Base-by-base conservation (phyloP, 2,329 filamentous ascomycete species). In the Aspergillus unguis region DNA sequence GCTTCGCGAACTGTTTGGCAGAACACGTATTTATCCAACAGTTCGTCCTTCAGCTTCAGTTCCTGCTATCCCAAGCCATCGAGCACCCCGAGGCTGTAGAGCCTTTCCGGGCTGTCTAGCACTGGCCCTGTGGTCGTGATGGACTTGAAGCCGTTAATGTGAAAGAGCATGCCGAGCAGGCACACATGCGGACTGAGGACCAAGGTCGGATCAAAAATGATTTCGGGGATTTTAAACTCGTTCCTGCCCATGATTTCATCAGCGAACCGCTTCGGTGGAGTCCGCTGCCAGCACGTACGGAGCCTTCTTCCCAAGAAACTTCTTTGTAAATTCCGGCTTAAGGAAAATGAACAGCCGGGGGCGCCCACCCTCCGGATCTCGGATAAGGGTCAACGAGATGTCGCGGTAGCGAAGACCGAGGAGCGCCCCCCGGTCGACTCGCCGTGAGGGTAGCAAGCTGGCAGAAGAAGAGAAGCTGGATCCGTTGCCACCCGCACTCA, bases 121-220 rank as follows among this genome's bases (percentile, higher is more conserved):
- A 66, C 62, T 17, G 61, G 64, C 4, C 59, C 52, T 9, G 52
- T 44, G 8, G 23, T 48, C 1, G 36, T 31, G 27, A 48, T 40
- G 4, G 7, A 31, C 45, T 48, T 42, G 55, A 65, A 66, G 23
- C 57, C 58, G 32, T 62, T 11, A n/a, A 52, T 40, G 43, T 60
- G 58, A 44, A 64, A 72, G 23, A 73, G 62, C 47, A 55, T 63
- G 25, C 64, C 61, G 5, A 72, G 52, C 27, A 74, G 61, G 44
- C 64, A 69, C 17, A 69, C 49, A 56, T 75, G 59, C 2, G 59
- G 63, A 56, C 66, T 75, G 28, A 75, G 64, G 6, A 71, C 57
- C 10, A 75, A 59, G 5, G 61, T 71, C 1, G 54, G 63, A 55
- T 72, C 55, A 61, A 67, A 73, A 37, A 76, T 65, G 37, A 68